phyloP scores from a whole-genome alignment of 202 grass and related monocot genomes.

The Panicum virgatum region DNA sequence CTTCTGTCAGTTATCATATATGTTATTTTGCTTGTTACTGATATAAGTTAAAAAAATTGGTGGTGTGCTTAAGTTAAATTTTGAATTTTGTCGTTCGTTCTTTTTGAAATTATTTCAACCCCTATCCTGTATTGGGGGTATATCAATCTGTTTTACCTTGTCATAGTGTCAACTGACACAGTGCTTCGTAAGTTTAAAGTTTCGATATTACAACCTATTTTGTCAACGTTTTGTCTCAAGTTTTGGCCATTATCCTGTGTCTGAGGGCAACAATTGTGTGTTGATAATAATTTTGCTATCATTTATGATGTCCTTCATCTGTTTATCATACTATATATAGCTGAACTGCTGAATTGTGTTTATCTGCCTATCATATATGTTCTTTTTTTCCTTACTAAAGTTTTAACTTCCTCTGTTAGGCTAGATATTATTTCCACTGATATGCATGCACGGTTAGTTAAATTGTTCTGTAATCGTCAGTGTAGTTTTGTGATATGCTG shows the following conservation, averaged over 20 bases:
- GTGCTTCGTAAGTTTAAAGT: background rate
- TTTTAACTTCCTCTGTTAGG: background rate
- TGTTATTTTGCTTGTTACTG: background rate
- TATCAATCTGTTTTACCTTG: background rate
- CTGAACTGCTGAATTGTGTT: background rate
- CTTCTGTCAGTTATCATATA: background rate
- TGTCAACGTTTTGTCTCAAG: background rate
- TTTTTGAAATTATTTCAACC: slow-evolving; percentile 11
- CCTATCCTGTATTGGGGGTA: slow-evolving; percentile 3
- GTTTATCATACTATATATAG: background rate
- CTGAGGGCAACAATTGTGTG: background rate
- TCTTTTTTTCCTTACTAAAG: background rate
- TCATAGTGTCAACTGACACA: background rate
- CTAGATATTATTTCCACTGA: background rate
- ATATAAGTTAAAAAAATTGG: background rate
- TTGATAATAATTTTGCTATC: background rate
- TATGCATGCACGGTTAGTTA: background rate
- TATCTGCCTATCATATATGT: background rate
- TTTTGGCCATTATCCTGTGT: background rate
- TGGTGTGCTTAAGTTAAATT: slow-evolving; percentile 12
- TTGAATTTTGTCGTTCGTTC: background rate
- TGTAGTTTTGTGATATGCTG: background rate
- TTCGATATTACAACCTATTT: background rate
- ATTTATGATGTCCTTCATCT: background rate
- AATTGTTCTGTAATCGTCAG: background rate